A percentile compares a stretch with the other conserved stretches of the same genome.
phyloP scores from a whole-genome alignment of 2,329 filamentous ascomycete species.

The Aureobasidium lini region DNA sequence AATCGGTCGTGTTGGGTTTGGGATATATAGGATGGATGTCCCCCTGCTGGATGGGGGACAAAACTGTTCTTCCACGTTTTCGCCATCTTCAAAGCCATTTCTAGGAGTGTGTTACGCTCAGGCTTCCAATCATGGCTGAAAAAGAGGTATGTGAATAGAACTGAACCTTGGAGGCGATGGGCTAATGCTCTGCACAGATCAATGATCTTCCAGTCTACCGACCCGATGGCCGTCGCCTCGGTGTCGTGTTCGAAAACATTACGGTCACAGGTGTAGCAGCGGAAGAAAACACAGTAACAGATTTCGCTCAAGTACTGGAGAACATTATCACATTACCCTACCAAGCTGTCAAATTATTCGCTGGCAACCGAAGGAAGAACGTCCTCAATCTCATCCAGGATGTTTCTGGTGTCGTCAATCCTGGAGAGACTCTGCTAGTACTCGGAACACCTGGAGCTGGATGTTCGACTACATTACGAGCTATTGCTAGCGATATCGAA shows the following conservation, averaged over 20 bases:
- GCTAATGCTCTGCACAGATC: not conserved
- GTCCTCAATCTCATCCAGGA: constrained; percentile 13
- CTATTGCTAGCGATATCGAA: constrained; percentile 53
- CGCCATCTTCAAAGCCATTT: not conserved
- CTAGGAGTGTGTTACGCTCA: not conserved
- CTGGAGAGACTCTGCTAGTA: constrained; percentile 15
- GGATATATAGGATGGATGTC: not conserved
- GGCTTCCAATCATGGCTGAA: constrained; percentile 10
- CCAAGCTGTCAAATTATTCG: constrained; percentile 3
- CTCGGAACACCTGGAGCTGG: constrained; percentile 24
- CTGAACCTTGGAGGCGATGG: not conserved
- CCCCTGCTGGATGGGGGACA: not conserved
- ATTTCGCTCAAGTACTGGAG: constrained; percentile 11
- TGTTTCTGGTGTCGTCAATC: constrained; percentile 12
- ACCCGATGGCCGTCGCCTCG: constrained; percentile 11
- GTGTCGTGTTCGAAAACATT: constrained; percentile 13
- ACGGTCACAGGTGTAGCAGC: constrained; percentile 8
- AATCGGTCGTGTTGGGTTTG: not conserved
- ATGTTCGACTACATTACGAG: constrained; percentile 61
- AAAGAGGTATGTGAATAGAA: not conserved
- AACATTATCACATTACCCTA: constrained; percentile 11
- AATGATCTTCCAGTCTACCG: constrained; percentile 11
- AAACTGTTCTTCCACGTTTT: not conserved
- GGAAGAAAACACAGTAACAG: constrained; percentile 13
- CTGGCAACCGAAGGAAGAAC: constrained; percentile 1